Percentiles rank a stretch among this genome's conserved stretches.
Evolutionary conservation across 305 asterid genomes (phyloP).

Genomic region (Solanum chacoense): DNA sequence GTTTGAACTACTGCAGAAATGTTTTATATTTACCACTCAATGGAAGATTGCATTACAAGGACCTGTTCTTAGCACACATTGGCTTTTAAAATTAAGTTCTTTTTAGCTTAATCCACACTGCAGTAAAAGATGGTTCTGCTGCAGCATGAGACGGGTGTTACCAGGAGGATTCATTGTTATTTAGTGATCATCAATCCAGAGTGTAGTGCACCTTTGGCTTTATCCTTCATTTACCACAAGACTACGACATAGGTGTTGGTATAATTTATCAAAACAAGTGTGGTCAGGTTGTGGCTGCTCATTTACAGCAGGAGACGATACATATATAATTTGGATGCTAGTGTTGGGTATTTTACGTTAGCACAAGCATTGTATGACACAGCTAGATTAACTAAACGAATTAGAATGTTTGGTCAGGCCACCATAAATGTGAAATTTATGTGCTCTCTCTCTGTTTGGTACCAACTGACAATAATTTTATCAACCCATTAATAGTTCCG

Average conservation of each 20-base stretch:
- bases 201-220: not conserved
- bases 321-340: not conserved
- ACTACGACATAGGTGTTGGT: not conserved
- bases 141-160: not conserved
- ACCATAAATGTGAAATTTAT: not conserved
- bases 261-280: not conserved
- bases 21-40: not conserved
- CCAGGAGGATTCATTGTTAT: not conserved
- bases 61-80: not conserved
- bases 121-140: not conserved
- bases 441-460: not conserved
- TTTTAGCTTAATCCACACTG: not conserved
- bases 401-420: not conserved
- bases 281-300: not conserved
- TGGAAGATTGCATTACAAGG: not conserved
- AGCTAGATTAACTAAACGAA: not conserved
- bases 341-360: not conserved
- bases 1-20: constrained; percentile 1
- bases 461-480: not conserved
- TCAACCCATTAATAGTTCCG: not conserved
- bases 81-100: not conserved
- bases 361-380: not conserved
- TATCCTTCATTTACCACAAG: not conserved
- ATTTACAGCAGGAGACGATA: not conserved
- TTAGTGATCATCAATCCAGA: not conserved